Base-by-base conservation (phyloP, 371 early-diverging fungal genomes). In the Actinomucor elegans region DNA sequence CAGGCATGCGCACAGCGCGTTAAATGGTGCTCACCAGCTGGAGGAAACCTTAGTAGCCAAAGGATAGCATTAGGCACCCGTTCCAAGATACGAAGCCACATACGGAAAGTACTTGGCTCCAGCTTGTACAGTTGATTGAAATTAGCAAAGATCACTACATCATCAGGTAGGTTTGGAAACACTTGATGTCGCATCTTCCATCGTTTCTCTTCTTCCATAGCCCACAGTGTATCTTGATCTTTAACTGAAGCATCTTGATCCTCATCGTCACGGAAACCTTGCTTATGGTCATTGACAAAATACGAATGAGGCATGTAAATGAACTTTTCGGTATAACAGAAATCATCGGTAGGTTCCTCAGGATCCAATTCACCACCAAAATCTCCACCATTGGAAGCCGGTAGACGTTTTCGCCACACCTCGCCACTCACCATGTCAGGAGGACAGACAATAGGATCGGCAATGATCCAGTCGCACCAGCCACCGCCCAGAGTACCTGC, bases 61-160 rank as follows among this genome's bases (percentile, higher is more conserved):
- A 96, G 63, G 31, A 94, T 85, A 3, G 91, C 69, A 41, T 93
- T 88, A 0, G 92, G 94, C 14, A 90, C 92, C 6, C 90, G 80
- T 45, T 77, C 78, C 38, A 96, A 66, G 15, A 96, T 92, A 5
- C 84, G 76, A 24, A 92, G 71, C 96, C 96, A 96, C 28, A 88
- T 71, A 10, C 84, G 79, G 72, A 94, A 92, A 7, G 90, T 90
- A 2, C 72, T 69, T 10, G 92, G 93, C 41, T 93, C 93, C 38
- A 88, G 77, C 70, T 96, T 96, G 76, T 96, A 96, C 12, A 93
- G 75, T 72, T 96, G 95, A 71, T 96, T 96, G 61, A 96, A 94
- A 69, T 93, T 93, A 55, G 94, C 94, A 80, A 90, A 94, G 41
- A 96, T 91, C 11, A 94, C 85, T 8, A 86, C 84, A 66, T 93